Evolutionary conservation across 805 yeast species (phyloP).

Genomic region (Myxozyma mucilagina): DNA sequence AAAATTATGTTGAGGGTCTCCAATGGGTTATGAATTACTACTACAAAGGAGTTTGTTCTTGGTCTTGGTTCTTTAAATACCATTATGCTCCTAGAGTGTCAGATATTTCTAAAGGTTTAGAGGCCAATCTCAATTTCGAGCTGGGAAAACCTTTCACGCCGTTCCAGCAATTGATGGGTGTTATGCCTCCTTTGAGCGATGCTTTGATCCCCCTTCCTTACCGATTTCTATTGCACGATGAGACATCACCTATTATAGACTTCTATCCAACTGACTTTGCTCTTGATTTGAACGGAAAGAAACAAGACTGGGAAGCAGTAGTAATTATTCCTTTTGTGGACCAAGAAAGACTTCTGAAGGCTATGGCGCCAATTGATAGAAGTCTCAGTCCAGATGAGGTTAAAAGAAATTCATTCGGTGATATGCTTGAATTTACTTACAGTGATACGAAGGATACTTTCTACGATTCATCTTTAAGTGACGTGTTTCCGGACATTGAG

Average conservation of each 20-base stretch:
- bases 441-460: constrained; percentile 72
- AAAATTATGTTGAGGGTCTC: constrained; percentile 86
- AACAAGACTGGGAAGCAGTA: constrained; percentile 97
- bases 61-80: constrained; percentile 92
- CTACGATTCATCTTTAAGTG: constrained; percentile 75
- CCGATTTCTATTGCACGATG: constrained; percentile 80
- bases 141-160: constrained; percentile 82
- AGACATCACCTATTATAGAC: constrained; percentile 80
- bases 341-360: constrained; percentile 67
- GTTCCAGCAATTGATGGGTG: constrained; percentile 96
- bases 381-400: constrained; percentile 69
- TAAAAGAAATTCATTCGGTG: constrained; percentile 72
- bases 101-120: constrained; percentile 66
- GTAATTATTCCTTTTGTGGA: constrained; percentile 91
- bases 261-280: constrained; percentile 88
- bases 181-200: constrained; percentile 88
- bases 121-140: constrained; percentile 57
- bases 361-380: constrained; percentile 65
- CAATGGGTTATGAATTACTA: constrained; percentile 96
- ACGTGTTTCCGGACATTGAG: constrained; percentile 73
- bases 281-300: constrained; percentile 89
- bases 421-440: constrained; percentile 63
- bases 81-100: constrained; percentile 96
- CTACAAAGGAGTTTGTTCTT: constrained; percentile 86
- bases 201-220: constrained; percentile 73